Evolutionary conservation across 129 eudicot species (phyloP), one percentile per base, ranked within the genome.

Genomic region (Gnaphalium uliginosum): DNA sequence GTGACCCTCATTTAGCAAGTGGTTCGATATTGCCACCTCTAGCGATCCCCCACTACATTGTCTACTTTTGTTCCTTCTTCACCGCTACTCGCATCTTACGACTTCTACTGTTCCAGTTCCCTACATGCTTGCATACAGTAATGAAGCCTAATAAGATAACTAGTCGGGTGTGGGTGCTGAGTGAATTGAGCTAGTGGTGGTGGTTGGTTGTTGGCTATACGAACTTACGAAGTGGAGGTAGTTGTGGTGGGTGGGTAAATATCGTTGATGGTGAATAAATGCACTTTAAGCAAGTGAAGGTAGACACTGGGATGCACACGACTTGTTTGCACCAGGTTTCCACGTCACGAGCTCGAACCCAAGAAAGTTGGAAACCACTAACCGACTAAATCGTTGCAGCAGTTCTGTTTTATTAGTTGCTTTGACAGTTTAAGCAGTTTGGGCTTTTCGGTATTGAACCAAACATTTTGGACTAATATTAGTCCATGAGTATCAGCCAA

Each of bases 321-420:
- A 68, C 18, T 23, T 48, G 32, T 7, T 33, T 68, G 37, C 33
- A 41, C 0, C 54, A 37, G 19, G 23, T 19, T 37, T 37, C 19
- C 39, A 35, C 8, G 2, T 35, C 1, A 35, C 8, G 8, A 35
- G 48, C 15, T 41, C 3, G 15, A 41, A 41, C 48, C 48, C 8
- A 41, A 41, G 41, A n/a, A 68, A 39, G 72, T 68, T 68, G 72
- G 53, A 68, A 39, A 68, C 56, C 32, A 39, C 33, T 27, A 60
- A 22, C 17, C 32, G 22, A 60, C 66, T 15, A 23, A 46, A 14
- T 3, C 18, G 4, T 43, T 43, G 0, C n/a, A 46, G 6, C 53
- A 46, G 53, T 46, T 46, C 5, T 46, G 53, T 46, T 46, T 3
- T 22, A 24, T 27, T 9, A 23, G 26, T 22, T 58, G 26, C 11